phyloP scores from a whole-genome alignment of 148 eudicot species.

The Rhododendron williamsianum region DNA sequence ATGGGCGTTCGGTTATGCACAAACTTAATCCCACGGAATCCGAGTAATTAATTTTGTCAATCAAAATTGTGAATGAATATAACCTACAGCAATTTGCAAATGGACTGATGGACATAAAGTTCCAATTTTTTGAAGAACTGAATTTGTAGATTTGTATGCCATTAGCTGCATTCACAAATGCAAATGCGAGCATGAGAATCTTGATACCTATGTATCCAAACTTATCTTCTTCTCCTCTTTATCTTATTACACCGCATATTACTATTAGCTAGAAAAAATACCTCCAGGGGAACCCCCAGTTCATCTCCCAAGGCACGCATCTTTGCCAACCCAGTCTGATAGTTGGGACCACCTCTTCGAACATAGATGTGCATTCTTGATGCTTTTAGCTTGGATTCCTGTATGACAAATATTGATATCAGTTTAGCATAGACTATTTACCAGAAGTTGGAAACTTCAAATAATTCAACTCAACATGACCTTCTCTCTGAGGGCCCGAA shows the following conservation, averaged over 20 bases:
- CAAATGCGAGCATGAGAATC: not conserved
- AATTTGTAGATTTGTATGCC: not conserved
- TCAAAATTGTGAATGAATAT: not conserved
- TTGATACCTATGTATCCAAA: not conserved
- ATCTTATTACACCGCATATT: not conserved
- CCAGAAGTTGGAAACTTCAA: not conserved
- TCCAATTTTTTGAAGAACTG: not conserved
- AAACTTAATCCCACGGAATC: not conserved
- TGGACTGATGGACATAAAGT: not conserved
- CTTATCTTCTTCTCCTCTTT: not conserved
- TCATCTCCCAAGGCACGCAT: conserved; percentile 88
- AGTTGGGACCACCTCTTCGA: conserved; percentile 98
- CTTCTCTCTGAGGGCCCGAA: conserved; percentile 58
- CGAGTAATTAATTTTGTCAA: not conserved
- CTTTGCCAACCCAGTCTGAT: conserved; percentile 88
- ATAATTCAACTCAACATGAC: conserved; percentile 11
- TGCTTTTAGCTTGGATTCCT: conserved; percentile 85
- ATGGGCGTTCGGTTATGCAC: not conserved
- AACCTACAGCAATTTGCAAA: not conserved
- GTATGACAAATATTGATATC: not conserved
- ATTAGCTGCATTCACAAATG: not conserved
- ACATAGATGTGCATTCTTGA: conserved; percentile 92
- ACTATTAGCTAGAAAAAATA: conserved; percentile 10
- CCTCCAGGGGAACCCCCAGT: conserved; percentile 95
- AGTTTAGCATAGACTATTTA: not conserved